Evolutionary conservation across 495 filamentous ascomycete genomes (phyloP).

Genomic region (Schizothecium vesticola): DNA sequence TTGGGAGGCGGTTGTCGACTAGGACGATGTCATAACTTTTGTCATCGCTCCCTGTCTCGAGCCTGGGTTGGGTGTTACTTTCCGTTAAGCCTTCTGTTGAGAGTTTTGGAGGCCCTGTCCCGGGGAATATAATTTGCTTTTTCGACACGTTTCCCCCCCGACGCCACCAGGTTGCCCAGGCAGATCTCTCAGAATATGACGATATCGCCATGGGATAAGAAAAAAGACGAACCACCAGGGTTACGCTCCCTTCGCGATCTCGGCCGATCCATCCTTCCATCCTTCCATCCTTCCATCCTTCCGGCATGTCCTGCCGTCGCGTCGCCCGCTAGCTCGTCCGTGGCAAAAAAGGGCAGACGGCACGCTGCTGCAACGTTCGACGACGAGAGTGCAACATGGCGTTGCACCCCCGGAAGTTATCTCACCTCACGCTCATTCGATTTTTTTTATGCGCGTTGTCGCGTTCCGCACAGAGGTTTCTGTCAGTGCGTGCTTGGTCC

Average conservation of each 20-base stretch:
- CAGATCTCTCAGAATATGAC: not conserved
- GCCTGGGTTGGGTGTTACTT: not conserved
- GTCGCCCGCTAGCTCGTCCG: not conserved
- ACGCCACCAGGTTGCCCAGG: not conserved
- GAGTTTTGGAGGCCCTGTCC: too few relatives aligned
- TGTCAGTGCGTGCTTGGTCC: slow-evolving; percentile 5
- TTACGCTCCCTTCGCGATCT: not conserved
- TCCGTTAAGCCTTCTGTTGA: not conserved
- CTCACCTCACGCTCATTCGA: not conserved
- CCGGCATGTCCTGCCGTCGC: not conserved
- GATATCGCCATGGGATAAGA: not conserved
- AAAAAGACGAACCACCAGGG: not conserved
- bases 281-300: too few relatives aligned
- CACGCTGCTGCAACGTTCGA: not conserved
- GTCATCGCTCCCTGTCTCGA: not conserved
- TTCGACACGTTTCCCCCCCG: not conserved
- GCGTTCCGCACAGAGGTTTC: slow-evolving; percentile 6
- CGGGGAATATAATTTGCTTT: not conserved
- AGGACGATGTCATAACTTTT: not conserved
- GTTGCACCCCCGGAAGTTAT: not conserved
- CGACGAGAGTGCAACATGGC: not conserved
- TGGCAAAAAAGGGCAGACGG: not conserved
- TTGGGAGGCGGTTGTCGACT: not conserved
- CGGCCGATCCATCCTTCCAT: not conserved
- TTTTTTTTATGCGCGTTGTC: not conserved